phyloP scores from a whole-genome alignment of 495 filamentous ascomycete species.

The Neurospora sp. region DNA sequence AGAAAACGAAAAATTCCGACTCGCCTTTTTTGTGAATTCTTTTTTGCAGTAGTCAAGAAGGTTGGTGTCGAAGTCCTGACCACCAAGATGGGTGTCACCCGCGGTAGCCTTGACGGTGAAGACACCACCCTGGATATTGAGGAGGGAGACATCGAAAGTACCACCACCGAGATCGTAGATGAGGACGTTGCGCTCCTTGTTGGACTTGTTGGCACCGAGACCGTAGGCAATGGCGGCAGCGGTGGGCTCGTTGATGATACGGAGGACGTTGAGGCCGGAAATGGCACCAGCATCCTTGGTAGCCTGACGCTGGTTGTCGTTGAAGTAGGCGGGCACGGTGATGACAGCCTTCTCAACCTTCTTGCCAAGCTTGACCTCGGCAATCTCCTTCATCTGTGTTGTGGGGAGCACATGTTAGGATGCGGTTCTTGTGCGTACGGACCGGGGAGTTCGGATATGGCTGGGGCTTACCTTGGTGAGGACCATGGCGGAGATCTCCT shows the following conservation, averaged over 20 bases:
- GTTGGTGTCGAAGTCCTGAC: conserved; percentile 98
- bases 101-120: conserved; percentile 99
- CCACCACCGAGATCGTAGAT: conserved; percentile 99
- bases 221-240: conserved; percentile 96
- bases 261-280: conserved; percentile 92
- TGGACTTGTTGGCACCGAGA: conserved; percentile 82
- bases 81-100: conserved; percentile 98
- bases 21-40: no score
- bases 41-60: conserved; percentile 92
- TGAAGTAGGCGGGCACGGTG: conserved; percentile 99
- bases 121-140: conserved; percentile 98
- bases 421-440: neutral
- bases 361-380: conserved; percentile 90
- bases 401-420: neutral
- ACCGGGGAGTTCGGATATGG: neutral
- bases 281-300: conserved; percentile 99
- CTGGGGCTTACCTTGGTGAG: conserved; percentile 59
- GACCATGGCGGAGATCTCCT: conserved; percentile 97
- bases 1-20: no score
- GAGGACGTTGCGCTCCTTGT: conserved; percentile 95
- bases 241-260: conserved; percentile 99
- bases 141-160: conserved; percentile 98
- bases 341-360: conserved; percentile 98
- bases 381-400: conserved; percentile 87
- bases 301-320: conserved; percentile 97